Conservation (phyloP, 345 rosid species). For the Ailanthus altissimus region DNA sequence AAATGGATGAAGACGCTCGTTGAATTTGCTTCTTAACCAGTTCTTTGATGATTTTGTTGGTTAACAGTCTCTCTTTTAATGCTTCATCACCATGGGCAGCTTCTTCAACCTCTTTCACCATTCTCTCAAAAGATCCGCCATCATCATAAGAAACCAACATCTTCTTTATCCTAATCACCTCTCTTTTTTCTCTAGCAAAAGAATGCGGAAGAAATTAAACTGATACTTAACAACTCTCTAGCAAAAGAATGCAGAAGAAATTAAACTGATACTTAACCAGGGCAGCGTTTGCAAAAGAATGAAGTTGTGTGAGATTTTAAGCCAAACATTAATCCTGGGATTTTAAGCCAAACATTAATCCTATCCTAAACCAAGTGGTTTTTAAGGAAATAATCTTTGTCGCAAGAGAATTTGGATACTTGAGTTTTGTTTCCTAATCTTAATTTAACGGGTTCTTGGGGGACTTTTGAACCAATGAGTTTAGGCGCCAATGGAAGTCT, state of each 20-base stretch:
- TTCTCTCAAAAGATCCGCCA: background rate
- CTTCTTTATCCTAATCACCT: background rate
- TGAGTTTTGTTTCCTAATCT: background rate
- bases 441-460: background rate
- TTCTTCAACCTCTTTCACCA: background rate
- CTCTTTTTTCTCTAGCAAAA: background rate
- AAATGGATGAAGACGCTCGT: no score
- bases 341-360: background rate
- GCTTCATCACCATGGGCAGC: background rate
- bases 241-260: background rate
- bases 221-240: no score
- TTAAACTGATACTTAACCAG: background rate
- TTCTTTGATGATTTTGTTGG: background rate
- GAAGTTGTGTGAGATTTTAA: background rate
- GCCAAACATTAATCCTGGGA: background rate
- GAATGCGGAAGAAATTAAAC: background rate
- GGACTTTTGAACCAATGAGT: background rate
- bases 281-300: background rate
- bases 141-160: background rate
- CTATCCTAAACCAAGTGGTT: background rate
- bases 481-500: background rate
- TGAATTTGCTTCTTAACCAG: background rate
- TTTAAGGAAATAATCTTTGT: background rate
- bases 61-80: background rate
- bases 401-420: background rate